Base-by-base conservation (phyloP, 2,329 filamentous ascomycete genomes). In the Macrophomina phaseolina region DNA sequence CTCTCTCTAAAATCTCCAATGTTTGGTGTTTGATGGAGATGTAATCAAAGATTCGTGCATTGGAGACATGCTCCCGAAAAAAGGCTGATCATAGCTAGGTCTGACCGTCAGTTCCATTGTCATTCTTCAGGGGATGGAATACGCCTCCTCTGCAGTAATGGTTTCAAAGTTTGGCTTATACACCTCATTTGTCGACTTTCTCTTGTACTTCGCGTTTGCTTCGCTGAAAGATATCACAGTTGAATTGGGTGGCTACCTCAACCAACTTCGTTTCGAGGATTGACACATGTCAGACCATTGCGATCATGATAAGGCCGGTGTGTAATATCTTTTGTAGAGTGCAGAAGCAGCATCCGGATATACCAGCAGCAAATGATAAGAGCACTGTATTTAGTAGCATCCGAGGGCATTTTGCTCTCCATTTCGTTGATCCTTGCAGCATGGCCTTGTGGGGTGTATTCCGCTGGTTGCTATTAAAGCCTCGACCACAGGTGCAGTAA, bases 181-280 rank as follows among this genome's bases (percentile, higher is more conserved):
- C 71, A 86, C 97, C 67, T 97, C 97, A 79, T 98, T 94, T 94
- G 78, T 98, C 95, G 77, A 94, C 90, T 61, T 97, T 92, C 4
- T 97, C 91, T 16, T 98, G 75, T 94, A 97, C 79, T 97, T 97
- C 74, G 97, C 95, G n/a, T 97, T 98, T 69, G 94, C 94, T 5
- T 90, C 92, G 82, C 76, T 73, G 0, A 70, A 71, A 60, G 94
- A 98, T 77, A 97, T 98, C 73, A 97, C 94, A 12, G 97, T 97
- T 66, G 94, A 94, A n/a, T 90, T 92, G 84, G 80, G 89, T 85
- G 64, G n/a, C n/a, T 11, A 49, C 16, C 1, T 18, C 1, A 2
- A 32, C 23, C 30, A 5, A 16, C 42, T 7, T 49, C 18, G 18
- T 7, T 14, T 36, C 32, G 23, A 62, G n/a, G 23, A 66, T 16